A percentile compares a stretch with the other conserved stretches of the same genome.
Conservation (phyloP, 768 basidiomycete species). For the Naganishia onofrii region DNA sequence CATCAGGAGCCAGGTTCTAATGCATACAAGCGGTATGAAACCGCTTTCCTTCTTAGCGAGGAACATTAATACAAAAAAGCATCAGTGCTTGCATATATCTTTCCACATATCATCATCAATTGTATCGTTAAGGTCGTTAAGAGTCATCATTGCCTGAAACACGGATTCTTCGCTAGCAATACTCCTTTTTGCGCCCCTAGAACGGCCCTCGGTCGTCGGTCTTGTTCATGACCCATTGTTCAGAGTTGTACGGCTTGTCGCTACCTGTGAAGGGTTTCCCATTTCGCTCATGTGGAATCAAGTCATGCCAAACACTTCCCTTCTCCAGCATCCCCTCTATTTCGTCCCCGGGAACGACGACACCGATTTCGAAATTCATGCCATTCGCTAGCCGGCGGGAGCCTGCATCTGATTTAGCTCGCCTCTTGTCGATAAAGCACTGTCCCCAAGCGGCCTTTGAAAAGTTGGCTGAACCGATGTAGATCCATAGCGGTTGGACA, state of each 20-base stretch:
- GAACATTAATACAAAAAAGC: slow-evolving; percentile 8
- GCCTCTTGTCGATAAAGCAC: not conserved
- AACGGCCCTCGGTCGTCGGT: not conserved
- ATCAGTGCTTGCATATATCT: slow-evolving; percentile 14
- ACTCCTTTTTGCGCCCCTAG: not conserved
- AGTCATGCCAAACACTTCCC: slow-evolving; percentile 31
- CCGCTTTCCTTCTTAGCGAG: not conserved
- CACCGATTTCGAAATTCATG: slow-evolving; percentile 30
- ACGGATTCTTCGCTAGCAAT: not conserved
- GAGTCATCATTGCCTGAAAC: slow-evolving; percentile 16
- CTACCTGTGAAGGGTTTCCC: not conserved
- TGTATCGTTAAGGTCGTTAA: slow-evolving; percentile 20
- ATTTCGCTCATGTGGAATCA: slow-evolving; percentile 24
- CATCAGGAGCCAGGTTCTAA: slow-evolving; percentile 7
- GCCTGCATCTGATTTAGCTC: slow-evolving; percentile 1
- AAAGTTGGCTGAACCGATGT: slow-evolving; percentile 34
- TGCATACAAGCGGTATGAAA: not conserved
- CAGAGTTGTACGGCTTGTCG: slow-evolving; percentile 27
- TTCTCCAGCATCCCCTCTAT: slow-evolving; percentile 28
- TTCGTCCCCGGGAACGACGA: slow-evolving; percentile 22
- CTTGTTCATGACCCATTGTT: slow-evolving; percentile 16
- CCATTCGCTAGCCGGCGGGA: slow-evolving; percentile 6
- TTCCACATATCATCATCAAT: slow-evolving; percentile 5
- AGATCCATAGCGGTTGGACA: slow-evolving; percentile 27
- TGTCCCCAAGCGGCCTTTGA: slow-evolving; percentile 30